Conservation (phyloP, 208 protist species). For the Zelonia costaricensis region DNA sequence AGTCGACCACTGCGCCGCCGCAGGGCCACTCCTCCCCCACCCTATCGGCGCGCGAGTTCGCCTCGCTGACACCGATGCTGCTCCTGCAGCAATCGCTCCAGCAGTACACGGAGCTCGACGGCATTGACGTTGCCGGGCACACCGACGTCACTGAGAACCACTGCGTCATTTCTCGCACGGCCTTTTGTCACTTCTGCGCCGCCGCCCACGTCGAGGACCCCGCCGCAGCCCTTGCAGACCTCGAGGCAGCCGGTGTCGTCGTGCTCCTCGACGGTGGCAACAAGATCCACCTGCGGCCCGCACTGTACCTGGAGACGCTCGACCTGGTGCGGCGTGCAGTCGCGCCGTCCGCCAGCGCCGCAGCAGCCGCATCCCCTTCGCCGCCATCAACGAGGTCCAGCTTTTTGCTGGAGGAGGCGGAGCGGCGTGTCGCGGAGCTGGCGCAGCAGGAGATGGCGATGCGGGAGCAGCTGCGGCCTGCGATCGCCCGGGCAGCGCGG, state of each 20-base stretch:
- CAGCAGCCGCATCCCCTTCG: background rate
- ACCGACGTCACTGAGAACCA: slow-evolving; percentile 17
- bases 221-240: slow-evolving; percentile 34
- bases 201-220: slow-evolving; percentile 53
- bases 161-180: slow-evolving; percentile 50
- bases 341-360: background rate
- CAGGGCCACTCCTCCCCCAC: background rate
- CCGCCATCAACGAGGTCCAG: background rate
- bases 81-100: slow-evolving; percentile 57
- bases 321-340: background rate
- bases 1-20: too few species aligned
- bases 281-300: slow-evolving; percentile 64
- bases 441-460: slow-evolving; percentile 37
- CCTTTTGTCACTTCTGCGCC: slow-evolving; percentile 57
- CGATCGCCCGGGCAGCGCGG: slow-evolving; percentile 45
- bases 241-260: slow-evolving; percentile 55
- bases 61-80: slow-evolving; percentile 43
- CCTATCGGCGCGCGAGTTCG: slow-evolving; percentile 33
- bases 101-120: slow-evolving; percentile 42
- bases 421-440: slow-evolving; percentile 35
- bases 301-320: slow-evolving; percentile 50
- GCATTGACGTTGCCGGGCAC: slow-evolving; percentile 14
- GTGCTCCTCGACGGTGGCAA: slow-evolving; percentile 49
- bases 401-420: slow-evolving; percentile 50
- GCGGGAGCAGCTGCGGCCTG: slow-evolving; percentile 39